Evolutionary conservation across 1,139 yeast genomes (phyloP).

Genomic region (Nakaseomyces kungkrabaensis): DNA sequence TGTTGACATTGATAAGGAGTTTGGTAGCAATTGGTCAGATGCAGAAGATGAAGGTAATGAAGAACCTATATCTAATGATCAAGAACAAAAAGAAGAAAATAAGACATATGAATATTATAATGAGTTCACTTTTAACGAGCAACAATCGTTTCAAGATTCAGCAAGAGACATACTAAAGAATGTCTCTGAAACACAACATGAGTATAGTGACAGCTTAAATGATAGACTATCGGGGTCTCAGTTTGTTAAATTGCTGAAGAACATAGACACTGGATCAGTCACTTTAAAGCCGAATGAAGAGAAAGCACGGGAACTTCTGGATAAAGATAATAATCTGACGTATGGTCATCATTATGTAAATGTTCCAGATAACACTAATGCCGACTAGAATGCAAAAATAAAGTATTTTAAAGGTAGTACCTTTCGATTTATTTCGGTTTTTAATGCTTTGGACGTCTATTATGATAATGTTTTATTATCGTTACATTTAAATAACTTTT

Average conservation of each 20-base stretch:
- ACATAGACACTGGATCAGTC: slow-evolving; percentile 1
- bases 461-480: background rate
- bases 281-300: background rate
- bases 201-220: background rate
- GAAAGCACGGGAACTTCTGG: background rate
- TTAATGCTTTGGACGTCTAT: background rate
- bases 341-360: background rate
- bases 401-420: too few species aligned
- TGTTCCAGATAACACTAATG: background rate
- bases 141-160: background rate
- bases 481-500: background rate
- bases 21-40: background rate
- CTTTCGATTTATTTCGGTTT: background rate
- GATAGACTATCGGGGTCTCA: slow-evolving; percentile 3
- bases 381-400: background rate
- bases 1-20: background rate
- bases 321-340: background rate
- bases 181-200: background rate
- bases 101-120: background rate
- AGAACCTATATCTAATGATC: background rate
- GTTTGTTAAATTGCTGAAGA: slow-evolving; percentile 1
- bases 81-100: background rate
- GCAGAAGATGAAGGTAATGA: background rate
- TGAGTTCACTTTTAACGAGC: background rate
- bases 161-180: slow-evolving; percentile 1